Percentiles rank a stretch among this genome's conserved stretches.
These are phyloP conservation scores for Sanghuangporus weigelae DNA, from an alignment of 1,284 basidiomycete species.

Conservation along the genomic window DNA sequence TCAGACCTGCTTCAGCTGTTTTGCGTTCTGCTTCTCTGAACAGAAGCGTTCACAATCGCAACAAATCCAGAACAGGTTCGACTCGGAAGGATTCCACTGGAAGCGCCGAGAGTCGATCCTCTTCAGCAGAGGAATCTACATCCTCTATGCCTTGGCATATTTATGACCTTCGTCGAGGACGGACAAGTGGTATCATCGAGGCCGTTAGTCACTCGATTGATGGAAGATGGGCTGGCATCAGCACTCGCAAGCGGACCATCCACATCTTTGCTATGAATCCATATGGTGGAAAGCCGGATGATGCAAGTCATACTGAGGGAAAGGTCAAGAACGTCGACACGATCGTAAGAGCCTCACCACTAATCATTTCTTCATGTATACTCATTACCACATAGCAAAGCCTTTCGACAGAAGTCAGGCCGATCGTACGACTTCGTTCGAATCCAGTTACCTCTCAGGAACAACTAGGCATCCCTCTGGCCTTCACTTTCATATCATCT, in stretches of 20 bases:
- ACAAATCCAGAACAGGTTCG: constrained; percentile 10
- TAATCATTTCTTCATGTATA: neutral
- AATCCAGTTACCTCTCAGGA: constrained; percentile 30
- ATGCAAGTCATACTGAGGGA: constrained; percentile 56
- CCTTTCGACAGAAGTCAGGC: constrained; percentile 47
- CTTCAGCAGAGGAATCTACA: constrained; percentile 19
- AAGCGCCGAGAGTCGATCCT: neutral
- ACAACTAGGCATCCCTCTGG: constrained; percentile 36
- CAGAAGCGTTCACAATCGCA: constrained; percentile 9
- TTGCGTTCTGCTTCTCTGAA: constrained; percentile 5
- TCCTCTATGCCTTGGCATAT: constrained; percentile 46
- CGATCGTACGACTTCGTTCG: constrained; percentile 53
- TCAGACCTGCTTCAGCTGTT: constrained; percentile 33
- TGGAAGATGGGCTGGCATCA: constrained; percentile 67
- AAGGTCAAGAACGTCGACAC: constrained; percentile 50
- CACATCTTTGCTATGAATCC: constrained; percentile 78
- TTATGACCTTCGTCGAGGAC: constrained; percentile 68
- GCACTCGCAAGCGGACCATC: constrained; percentile 55
- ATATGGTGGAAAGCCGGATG: constrained; percentile 64
- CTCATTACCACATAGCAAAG: constrained; percentile 34
- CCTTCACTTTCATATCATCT: constrained; percentile 50
- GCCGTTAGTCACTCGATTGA: constrained; percentile 54
- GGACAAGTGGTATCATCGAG: constrained; percentile 63
- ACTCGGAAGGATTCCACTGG: constrained; percentile 9
- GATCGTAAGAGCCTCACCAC: constrained; percentile 36